phyloP scores from a whole-genome alignment of 2,329 filamentous ascomycete genomes.

The Microsporum canis region DNA sequence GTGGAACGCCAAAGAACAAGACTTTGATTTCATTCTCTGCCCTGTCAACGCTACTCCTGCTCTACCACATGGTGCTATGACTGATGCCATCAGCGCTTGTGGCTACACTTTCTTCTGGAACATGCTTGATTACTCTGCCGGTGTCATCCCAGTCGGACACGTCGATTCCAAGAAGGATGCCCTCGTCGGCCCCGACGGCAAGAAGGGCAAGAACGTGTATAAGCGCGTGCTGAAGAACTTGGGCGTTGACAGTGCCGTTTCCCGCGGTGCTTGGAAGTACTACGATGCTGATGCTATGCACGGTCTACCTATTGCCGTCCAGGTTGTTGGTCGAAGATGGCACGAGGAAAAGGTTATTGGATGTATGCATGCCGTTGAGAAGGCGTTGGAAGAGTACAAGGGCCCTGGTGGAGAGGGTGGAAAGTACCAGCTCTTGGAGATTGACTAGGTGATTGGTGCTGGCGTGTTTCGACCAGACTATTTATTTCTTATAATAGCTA shows the following conservation, averaged over 20 bases:
- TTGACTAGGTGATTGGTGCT: slow-evolving; percentile 21
- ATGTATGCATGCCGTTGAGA: slow-evolving; percentile 67
- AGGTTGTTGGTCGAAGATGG: slow-evolving; percentile 66
- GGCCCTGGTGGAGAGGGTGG: slow-evolving; percentile 25
- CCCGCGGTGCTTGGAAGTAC: slow-evolving; percentile 69
- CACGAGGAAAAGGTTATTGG: slow-evolving; percentile 82
- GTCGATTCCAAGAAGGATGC: slow-evolving; percentile 63
- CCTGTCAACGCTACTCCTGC: slow-evolving; percentile 87
- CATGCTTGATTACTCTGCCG: slow-evolving; percentile 75
- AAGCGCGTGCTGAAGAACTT: slow-evolving; percentile 25
- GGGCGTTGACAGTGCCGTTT: slow-evolving; percentile 60
- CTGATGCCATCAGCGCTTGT: slow-evolving; percentile 70
- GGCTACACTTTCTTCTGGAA: slow-evolving; percentile 95
- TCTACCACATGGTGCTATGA: slow-evolving; percentile 76
- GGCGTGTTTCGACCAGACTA: not conserved
- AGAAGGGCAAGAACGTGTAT: slow-evolving; percentile 37
- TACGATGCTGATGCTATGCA: slow-evolving; percentile 78
- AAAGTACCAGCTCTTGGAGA: slow-evolving; percentile 28
- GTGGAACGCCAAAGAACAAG: slow-evolving; percentile 59
- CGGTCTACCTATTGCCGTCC: slow-evolving; percentile 74
- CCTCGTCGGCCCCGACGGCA: slow-evolving; percentile 39
- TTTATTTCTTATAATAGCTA: not conserved
- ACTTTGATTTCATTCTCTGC: slow-evolving; percentile 70
- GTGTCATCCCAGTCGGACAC: slow-evolving; percentile 73
- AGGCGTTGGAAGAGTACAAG: slow-evolving; percentile 48